Evolutionary conservation across 768 basidiomycete species (phyloP).

Genomic region (Suillus hirtellus): DNA sequence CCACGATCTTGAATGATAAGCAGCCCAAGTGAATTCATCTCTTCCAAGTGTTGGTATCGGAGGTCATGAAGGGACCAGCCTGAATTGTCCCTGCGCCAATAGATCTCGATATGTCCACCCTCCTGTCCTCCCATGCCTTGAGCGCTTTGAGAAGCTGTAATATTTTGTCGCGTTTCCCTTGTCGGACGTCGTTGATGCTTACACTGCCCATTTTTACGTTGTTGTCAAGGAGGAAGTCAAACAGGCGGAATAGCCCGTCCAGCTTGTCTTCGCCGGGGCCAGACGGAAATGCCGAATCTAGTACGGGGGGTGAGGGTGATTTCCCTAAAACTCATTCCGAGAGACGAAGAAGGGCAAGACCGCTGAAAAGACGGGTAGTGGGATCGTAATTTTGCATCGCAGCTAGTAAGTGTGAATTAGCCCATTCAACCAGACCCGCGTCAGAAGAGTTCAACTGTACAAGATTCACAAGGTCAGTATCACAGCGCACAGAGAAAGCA

Average conservation of each 20-base stretch:
- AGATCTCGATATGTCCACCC: constrained; percentile 53
- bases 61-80: constrained; percentile 16
- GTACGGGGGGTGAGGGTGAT: constrained; percentile 67
- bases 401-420: constrained; percentile 78
- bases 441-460: constrained; percentile 37
- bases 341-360: constrained; percentile 80
- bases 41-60: constrained; percentile 6
- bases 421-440: constrained; percentile 76
- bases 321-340: constrained; percentile 78
- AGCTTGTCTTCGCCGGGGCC: constrained; percentile 74
- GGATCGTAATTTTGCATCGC: constrained; percentile 55
- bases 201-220: constrained; percentile 90
- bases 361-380: constrained; percentile 50
- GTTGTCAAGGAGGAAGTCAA: constrained; percentile 91
- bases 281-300: constrained; percentile 75
- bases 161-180: constrained; percentile 80
- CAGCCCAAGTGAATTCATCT: not conserved
- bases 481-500: constrained; percentile 6
- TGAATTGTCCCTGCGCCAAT: constrained; percentile 42
- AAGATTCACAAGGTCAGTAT: constrained; percentile 14
- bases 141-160: constrained; percentile 75
- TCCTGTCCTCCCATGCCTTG: constrained; percentile 80
- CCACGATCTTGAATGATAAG: constrained; percentile 11
- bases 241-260: constrained; percentile 84
- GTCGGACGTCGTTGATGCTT: constrained; percentile 90